phyloP scores from a whole-genome alignment of 768 basidiomycete species.

The Nevesoporus exiguus region DNA sequence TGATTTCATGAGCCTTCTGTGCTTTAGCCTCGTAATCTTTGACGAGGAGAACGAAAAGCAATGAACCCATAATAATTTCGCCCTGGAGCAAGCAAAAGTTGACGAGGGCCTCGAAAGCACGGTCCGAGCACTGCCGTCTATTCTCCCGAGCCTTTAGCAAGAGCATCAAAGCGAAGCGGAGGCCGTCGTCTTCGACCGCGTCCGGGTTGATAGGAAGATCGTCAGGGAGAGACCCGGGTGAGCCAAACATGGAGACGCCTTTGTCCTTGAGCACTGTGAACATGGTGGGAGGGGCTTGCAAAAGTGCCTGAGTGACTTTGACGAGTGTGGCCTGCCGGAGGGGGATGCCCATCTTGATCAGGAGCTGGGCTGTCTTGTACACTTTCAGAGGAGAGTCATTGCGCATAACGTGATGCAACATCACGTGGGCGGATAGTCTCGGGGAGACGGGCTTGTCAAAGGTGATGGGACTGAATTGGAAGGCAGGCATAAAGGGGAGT shows the following conservation, averaged over 20 bases:
- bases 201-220: constrained; percentile 31
- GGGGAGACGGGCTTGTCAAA: constrained; percentile 53
- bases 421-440: constrained; percentile 57
- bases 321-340: constrained; percentile 51
- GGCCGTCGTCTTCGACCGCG: constrained; percentile 37
- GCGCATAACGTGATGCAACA: constrained; percentile 64
- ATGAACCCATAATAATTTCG: constrained; percentile 72
- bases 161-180: constrained; percentile 52
- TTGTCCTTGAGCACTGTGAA: constrained; percentile 17
- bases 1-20: constrained; percentile 27
- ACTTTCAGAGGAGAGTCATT: constrained; percentile 47
- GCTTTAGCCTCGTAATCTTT: constrained; percentile 56
- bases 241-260: constrained; percentile 17
- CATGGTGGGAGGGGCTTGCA: constrained; percentile 24
- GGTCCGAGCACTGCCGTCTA: constrained; percentile 52
- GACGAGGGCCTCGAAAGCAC: constrained; percentile 60
- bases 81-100: constrained; percentile 69
- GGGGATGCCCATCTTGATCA: constrained; percentile 53
- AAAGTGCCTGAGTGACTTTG: constrained; percentile 28
- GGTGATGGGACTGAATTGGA: constrained; percentile 40
- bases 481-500: constrained; percentile 24
- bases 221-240: constrained; percentile 13
- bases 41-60: constrained; percentile 62
- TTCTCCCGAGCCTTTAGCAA: constrained; percentile 51
- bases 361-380: constrained; percentile 41